Conservation (phyloP, 1,284 basidiomycete genomes). For the Calocybe gambosa region DNA sequence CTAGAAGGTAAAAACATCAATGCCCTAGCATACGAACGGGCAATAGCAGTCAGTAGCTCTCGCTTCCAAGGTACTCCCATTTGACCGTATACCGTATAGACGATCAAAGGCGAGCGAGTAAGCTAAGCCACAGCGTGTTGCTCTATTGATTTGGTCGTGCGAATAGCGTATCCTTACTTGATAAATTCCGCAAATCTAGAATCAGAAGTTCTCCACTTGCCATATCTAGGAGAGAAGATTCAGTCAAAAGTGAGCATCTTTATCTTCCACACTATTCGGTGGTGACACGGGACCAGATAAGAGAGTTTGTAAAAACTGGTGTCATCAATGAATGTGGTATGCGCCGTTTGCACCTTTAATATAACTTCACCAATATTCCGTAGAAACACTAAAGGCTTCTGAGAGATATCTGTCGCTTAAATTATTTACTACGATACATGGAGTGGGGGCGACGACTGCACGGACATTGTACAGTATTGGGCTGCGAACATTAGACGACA, state of each 20-base stretch:
- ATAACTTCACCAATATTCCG: background rate
- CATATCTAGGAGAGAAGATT: conserved; percentile 59
- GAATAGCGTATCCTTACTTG: conserved; percentile 54
- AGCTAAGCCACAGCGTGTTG: background rate
- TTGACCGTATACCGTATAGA: conserved; percentile 26
- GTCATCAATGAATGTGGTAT: conserved; percentile 55
- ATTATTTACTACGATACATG: conserved; percentile 59
- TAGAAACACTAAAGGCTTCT: conserved; percentile 44
- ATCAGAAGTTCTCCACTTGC: conserved; percentile 46
- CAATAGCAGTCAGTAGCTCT: conserved; percentile 49
- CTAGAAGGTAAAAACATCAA: conserved; percentile 62
- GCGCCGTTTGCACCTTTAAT: conserved; percentile 17
- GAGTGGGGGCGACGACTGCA: conserved; percentile 66
- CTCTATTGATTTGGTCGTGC: conserved; percentile 3
- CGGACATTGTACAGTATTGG: conserved; percentile 55
- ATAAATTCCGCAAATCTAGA: conserved; percentile 38
- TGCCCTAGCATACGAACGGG: conserved; percentile 60
- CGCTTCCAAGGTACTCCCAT: background rate
- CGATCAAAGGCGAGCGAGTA: conserved; percentile 49
- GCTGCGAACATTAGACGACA: conserved; percentile 53
- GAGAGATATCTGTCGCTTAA: conserved; percentile 51
- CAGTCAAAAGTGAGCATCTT: conserved; percentile 41
- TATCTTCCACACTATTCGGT: background rate
- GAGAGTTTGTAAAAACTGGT: conserved; percentile 53
- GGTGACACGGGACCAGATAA: conserved; percentile 36